A percentile compares a stretch with the other conserved stretches of the same genome.
These are phyloP conservation scores for Ustilago lituana DNA, from an alignment of 1,284 basidiomycete genomes.

Conservation along the genomic window DNA sequence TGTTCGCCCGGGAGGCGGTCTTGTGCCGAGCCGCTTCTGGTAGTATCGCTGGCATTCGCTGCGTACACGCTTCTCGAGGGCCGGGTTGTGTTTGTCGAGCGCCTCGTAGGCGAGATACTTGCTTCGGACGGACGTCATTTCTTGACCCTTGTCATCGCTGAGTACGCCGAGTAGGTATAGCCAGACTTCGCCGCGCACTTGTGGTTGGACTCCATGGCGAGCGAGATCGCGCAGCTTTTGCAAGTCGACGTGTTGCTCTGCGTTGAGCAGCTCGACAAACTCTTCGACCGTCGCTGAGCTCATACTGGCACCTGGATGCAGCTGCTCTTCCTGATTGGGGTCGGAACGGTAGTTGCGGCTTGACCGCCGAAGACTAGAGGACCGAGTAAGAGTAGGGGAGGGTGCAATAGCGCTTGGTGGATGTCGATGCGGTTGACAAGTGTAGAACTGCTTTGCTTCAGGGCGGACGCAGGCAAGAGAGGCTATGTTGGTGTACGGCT, in stretches of 20 bases:
- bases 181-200: slow-evolving; percentile 66
- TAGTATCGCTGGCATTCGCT: slow-evolving; percentile 63
- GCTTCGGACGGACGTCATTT: slow-evolving; percentile 64
- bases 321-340: no score
- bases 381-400: no score
- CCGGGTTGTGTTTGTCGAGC: slow-evolving; percentile 60
- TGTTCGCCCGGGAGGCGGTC: slow-evolving; percentile 38
- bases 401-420: no score
- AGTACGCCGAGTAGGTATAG: slow-evolving; percentile 66
- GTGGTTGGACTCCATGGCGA: slow-evolving; percentile 60
- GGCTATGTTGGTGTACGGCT: no score
- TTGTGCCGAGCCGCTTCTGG: slow-evolving; percentile 50
- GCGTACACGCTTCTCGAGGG: slow-evolving; percentile 60
- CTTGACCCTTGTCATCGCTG: slow-evolving; percentile 63
- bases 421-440: no score
- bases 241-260: slow-evolving; percentile 63
- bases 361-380: no score
- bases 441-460: no score
- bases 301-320: no score
- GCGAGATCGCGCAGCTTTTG: slow-evolving; percentile 61
- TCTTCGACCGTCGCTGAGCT: slow-evolving; percentile 59
- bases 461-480: no score
- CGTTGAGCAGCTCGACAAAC: slow-evolving; percentile 62
- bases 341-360: no score
- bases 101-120: slow-evolving; percentile 64